Evolutionary conservation across 2,329 filamentous ascomycete species (phyloP).

Genomic region (Tolypocladium paradoxum): DNA sequence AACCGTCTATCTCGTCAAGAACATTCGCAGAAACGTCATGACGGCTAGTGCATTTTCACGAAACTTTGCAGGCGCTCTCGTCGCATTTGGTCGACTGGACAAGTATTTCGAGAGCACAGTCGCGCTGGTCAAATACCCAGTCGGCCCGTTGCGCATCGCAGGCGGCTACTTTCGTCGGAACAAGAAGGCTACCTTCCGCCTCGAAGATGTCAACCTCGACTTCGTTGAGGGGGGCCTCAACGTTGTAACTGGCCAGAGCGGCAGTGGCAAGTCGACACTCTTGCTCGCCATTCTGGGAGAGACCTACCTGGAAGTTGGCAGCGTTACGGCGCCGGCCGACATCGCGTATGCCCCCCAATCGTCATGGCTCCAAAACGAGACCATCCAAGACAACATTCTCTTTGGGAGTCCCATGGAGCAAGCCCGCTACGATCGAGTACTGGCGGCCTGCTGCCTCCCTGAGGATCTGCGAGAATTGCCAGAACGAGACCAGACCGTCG

Average conservation of each 20-base stretch:
- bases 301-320: conserved; percentile 36
- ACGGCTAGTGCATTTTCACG: conserved; percentile 34
- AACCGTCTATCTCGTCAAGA: conserved; percentile 41
- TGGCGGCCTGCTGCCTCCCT: conserved; percentile 43
- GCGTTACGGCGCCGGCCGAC: conserved; percentile 37
- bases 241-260: conserved; percentile 42
- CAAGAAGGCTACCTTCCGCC: conserved; percentile 36
- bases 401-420: conserved; percentile 42
- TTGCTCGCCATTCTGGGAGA: conserved; percentile 44
- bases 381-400: conserved; percentile 42
- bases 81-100: conserved; percentile 41
- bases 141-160: conserved; percentile 36
- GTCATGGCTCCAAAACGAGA: conserved; percentile 47
- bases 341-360: conserved; percentile 48
- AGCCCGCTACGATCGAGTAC: conserved; percentile 40
- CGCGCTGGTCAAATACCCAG: conserved; percentile 35
- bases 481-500: conserved; percentile 37
- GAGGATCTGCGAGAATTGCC: conserved; percentile 41
- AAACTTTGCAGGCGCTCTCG: conserved; percentile 22
- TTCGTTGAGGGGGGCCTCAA: conserved; percentile 45
- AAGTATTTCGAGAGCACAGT: conserved; percentile 41
- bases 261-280: conserved; percentile 47
- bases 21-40: conserved; percentile 39
- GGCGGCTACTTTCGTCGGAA: conserved; percentile 37
- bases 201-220: conserved; percentile 36